These are phyloP conservation scores for Coemansia sp. DNA, from an alignment of 192 early-diverging fungal species.

Conservation along the genomic window DNA sequence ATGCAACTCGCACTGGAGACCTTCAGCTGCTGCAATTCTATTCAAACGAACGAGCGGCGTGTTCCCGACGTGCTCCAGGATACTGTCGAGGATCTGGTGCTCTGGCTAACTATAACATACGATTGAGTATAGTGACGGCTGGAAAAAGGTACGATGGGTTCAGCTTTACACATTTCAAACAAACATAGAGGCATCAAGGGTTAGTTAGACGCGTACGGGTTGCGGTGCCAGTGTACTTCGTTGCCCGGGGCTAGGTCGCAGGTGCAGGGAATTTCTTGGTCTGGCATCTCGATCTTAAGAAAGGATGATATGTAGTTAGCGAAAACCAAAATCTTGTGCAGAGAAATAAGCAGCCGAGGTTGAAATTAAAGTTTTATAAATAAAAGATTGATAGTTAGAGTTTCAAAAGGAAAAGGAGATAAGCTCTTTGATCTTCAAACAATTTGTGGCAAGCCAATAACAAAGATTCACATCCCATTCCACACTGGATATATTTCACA, in stretches of 20 bases:
- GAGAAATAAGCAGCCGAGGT: neutral
- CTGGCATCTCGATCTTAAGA: constrained; percentile 21
- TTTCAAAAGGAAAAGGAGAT: neutral
- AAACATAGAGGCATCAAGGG: neutral
- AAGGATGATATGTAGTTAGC: neutral
- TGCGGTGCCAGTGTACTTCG: constrained; percentile 48
- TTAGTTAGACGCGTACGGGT: constrained; percentile 34
- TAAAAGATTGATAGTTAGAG: neutral
- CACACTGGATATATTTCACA: no score
- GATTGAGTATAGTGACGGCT: neutral
- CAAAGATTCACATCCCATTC: no score
- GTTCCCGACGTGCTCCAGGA: constrained; percentile 96
- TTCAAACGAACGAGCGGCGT: constrained; percentile 93
- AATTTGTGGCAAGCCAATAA: no score
- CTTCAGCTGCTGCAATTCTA: constrained; percentile 81
- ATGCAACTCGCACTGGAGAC: constrained; percentile 90
- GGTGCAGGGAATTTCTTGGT: constrained; percentile 50
- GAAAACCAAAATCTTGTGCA: neutral
- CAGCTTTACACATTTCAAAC: no score
- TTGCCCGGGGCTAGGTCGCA: constrained; percentile 47
- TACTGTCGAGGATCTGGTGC: constrained; percentile 78
- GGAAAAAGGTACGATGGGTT: no score
- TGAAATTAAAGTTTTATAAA: neutral
- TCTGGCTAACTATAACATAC: constrained; percentile 57
- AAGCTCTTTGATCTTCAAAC: neutral